phyloP scores from a whole-genome alignment of 176 grass and related monocot species.

The Aegilops umbellulata region DNA sequence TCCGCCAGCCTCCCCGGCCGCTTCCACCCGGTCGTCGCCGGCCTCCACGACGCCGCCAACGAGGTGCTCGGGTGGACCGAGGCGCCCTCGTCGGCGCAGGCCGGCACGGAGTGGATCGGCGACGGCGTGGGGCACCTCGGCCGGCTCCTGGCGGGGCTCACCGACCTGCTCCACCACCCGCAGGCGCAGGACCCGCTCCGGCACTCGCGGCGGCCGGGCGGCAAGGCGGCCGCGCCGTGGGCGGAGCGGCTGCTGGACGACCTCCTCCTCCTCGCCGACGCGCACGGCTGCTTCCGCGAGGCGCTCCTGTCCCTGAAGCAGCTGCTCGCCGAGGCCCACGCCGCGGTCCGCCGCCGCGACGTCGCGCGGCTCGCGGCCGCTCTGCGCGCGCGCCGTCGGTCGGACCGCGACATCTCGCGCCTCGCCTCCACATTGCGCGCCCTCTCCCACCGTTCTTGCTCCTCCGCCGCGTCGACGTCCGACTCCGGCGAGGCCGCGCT shows the following conservation, averaged over 20 bases:
- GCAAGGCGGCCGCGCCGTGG: background rate
- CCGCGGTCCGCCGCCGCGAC: slow-evolving; percentile 44
- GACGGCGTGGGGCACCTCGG: slow-evolving; percentile 24
- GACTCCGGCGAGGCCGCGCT: slow-evolving; percentile 41
- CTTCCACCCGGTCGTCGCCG: slow-evolving; percentile 52
- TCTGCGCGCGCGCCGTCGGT: slow-evolving; percentile 35
- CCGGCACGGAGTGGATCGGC: slow-evolving; percentile 28
- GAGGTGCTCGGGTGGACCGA: slow-evolving; percentile 33
- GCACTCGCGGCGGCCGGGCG: background rate
- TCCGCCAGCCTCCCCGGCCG: slow-evolving; percentile 57
- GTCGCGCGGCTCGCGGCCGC: slow-evolving; percentile 36
- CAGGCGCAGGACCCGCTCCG: slow-evolving; percentile 50
- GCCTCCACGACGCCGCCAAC: slow-evolving; percentile 39
- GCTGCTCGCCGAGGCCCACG: slow-evolving; percentile 48
- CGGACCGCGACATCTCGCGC: slow-evolving; percentile 44
- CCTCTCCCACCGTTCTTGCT: slow-evolving; percentile 13
- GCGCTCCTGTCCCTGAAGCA: slow-evolving; percentile 38
- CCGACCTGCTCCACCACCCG: slow-evolving; percentile 53
- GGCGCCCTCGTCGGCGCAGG: background rate
- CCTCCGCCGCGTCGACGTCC: background rate
- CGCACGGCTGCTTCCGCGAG: slow-evolving; percentile 54
- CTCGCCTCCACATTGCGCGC: slow-evolving; percentile 43
- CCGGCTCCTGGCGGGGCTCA: slow-evolving; percentile 2
- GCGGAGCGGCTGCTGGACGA: slow-evolving; percentile 56
- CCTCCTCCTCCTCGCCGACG: slow-evolving; percentile 57